Base-by-base conservation (phyloP, 257 asterid genomes). In the Nicotiana knightiana region DNA sequence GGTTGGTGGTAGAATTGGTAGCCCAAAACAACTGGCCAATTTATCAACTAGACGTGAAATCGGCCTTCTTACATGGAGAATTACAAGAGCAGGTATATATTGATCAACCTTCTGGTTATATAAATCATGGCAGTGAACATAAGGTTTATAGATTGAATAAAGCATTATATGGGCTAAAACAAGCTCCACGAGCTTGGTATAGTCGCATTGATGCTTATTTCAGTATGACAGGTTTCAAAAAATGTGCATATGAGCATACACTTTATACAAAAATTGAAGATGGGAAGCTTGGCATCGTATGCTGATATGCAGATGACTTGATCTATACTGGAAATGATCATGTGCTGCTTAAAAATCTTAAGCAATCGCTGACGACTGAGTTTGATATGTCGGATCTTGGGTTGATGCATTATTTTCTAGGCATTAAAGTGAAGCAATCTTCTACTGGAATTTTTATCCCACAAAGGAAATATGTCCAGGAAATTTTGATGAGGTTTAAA, bases 111-210 rank as follows among this genome's bases (percentile, higher is more conserved):
- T 6, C n/a, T 54, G 21, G 7, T 13, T 54, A 54, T 15, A 8
- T 54, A 13, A 54, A 54, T 8, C 5, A 3, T 13, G 18, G n/a
- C 1, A 15, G 6, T 4, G 59, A 13, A 1, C 59, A 54, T 13
- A 4, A 54, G n/a, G 2, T 55, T 16, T 55, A 55, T 16, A 6
- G 21, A 16, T 79, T 4, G 2, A 62, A 3, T 15, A 65, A 4
- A 9, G 32, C 0, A 0, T 65, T 16, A 6, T 65, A 63, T 18
- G 53, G 10, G 8, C 32, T 65, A 12, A 65, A 81, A 66, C 66
- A 65, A 62, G 81, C 53, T 2, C 75, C 76, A 0, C 0, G 76
- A n/a, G 81, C 83, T 51, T 79, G 67, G 81, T 83, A 64, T 61
- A 82, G 81, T 30, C 32, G n/a, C 1, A 81, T 76, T n/a, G 67